phyloP scores from a whole-genome alignment of 148 eudicot genomes.

The Cornus kousa region DNA sequence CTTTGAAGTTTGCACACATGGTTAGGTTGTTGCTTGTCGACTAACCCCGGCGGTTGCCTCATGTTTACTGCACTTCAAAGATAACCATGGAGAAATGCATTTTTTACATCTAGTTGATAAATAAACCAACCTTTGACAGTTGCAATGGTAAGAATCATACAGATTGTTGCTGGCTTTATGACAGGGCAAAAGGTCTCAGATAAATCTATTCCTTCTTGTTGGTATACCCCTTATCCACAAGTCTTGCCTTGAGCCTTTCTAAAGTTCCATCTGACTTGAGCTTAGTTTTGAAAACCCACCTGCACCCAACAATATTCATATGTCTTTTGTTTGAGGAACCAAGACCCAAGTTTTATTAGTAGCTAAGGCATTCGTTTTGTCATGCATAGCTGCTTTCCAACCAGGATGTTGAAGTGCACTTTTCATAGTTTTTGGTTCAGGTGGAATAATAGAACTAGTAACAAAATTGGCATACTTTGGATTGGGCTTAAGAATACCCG shows the following conservation, averaged over 20 bases:
- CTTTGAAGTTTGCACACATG: too few relatives aligned
- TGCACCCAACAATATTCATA: slow-evolving; percentile 4
- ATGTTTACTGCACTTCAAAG: neutral
- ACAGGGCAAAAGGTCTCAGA: too few relatives aligned
- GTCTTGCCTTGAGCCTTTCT: neutral
- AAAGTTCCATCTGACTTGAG: slow-evolving; percentile 3
- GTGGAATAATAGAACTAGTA: neutral
- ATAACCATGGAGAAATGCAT: neutral
- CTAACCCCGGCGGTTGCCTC: neutral
- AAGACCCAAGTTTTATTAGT: slow-evolving; percentile 5
- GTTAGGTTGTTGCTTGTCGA: neutral
- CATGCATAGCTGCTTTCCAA: neutral
- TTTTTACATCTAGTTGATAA: neutral
- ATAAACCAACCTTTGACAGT: neutral
- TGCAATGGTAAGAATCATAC: neutral
- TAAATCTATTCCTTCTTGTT: too few relatives aligned
- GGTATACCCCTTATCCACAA: neutral
- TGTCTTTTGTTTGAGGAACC: neutral
- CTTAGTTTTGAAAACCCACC: slow-evolving; percentile 3
- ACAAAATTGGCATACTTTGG: neutral
- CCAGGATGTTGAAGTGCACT: neutral
- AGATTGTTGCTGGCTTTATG: too few relatives aligned
- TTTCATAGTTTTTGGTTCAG: neutral
- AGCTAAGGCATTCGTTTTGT: neutral
- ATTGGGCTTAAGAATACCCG: neutral